Evolutionary conservation across 345 rosid species (phyloP).

Genomic region (Rubroshorea leprosula): DNA sequence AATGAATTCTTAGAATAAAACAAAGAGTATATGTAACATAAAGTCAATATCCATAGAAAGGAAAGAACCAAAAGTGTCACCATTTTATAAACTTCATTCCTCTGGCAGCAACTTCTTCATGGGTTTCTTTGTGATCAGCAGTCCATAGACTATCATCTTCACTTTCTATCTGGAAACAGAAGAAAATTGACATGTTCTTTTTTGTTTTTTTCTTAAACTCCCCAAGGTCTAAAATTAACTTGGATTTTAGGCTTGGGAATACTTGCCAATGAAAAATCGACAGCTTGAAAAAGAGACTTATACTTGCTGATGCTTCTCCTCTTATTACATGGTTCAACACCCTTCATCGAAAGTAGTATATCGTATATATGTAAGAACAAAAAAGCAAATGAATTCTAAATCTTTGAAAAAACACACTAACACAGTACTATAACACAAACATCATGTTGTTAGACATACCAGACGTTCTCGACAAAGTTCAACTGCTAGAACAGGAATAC

Average conservation of each 20-base stretch:
- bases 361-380: too few relatives aligned
- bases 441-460: constrained; percentile 28
- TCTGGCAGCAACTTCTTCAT: constrained; percentile 52
- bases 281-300: constrained; percentile 48
- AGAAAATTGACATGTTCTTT: too few relatives aligned
- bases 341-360: too few relatives aligned
- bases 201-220: too few relatives aligned
- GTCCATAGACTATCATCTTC: constrained; percentile 65
- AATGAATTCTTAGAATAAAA: too few relatives aligned
- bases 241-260: too few relatives aligned
- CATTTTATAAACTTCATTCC: constrained; percentile 53
- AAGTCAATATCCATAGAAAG: too few relatives aligned
- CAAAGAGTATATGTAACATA: too few relatives aligned
- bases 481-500: constrained; percentile 41
- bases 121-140: constrained; percentile 37
- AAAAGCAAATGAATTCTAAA: neutral
- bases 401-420: too few relatives aligned
- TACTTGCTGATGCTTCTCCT: constrained; percentile 54
- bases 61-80: constrained; percentile 35
- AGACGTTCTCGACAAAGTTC: constrained; percentile 70
- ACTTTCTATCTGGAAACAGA: constrained; percentile 47
- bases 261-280: constrained; percentile 78
- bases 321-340: constrained; percentile 73
- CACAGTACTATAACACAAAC: too few relatives aligned
- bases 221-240: too few relatives aligned